Evolutionary conservation across 768 basidiomycete species (phyloP).

Genomic region (Boletus tylopilopsis): DNA sequence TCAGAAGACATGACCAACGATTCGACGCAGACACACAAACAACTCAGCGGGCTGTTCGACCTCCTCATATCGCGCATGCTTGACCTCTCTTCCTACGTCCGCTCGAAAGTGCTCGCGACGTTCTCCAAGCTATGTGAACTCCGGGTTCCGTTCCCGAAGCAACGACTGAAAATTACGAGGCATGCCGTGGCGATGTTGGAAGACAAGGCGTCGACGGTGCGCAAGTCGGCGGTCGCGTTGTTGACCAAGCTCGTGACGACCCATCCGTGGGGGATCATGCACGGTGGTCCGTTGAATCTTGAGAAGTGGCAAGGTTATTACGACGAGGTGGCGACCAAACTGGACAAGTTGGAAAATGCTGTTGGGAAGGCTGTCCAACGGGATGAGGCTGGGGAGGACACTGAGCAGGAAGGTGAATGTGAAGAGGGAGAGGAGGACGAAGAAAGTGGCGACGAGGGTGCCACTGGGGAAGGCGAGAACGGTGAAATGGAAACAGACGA

Average conservation of each 20-base stretch:
- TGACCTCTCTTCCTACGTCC: conserved; percentile 87
- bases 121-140: conserved; percentile 75
- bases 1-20: conserved; percentile 47
- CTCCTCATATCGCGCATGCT: conserved; percentile 83
- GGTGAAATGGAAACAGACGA: conserved; percentile 31
- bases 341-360: conserved; percentile 65
- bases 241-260: conserved; percentile 74
- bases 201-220: conserved; percentile 87
- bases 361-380: conserved; percentile 61
- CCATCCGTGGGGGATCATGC: conserved; percentile 82
- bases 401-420: conserved; percentile 31
- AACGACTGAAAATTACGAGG: conserved; percentile 69
- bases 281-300: conserved; percentile 76
- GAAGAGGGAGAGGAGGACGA: conserved; percentile 33
- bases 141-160: conserved; percentile 79
- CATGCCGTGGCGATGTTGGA: conserved; percentile 78
- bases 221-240: conserved; percentile 77
- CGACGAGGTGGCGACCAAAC: conserved; percentile 52
- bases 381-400: conserved; percentile 35
- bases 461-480: conserved; percentile 27
- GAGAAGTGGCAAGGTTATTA: conserved; percentile 75
- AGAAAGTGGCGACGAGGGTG: conserved; percentile 36
- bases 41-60: conserved; percentile 78
- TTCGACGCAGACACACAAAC: conserved; percentile 51
- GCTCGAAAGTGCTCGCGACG: conserved; percentile 80